Conservation (phyloP, 768 basidiomycete species). For the Albatrellus ellisii region DNA sequence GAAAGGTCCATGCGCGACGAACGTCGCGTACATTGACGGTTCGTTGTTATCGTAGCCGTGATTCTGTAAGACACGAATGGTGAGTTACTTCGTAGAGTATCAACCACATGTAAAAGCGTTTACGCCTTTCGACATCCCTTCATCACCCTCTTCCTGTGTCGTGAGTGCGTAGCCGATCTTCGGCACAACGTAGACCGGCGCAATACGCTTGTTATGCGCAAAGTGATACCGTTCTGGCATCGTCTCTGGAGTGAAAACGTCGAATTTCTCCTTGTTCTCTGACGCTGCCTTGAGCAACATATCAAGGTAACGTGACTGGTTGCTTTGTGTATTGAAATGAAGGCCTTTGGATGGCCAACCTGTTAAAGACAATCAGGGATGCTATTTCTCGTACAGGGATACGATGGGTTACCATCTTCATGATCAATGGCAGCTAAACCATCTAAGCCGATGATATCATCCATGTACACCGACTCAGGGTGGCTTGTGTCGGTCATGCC, state of each 20-base stretch:
- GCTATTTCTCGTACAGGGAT: not conserved
- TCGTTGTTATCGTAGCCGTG: constrained; percentile 85
- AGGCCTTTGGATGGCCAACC: constrained; percentile 88
- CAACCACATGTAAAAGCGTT: constrained; percentile 17
- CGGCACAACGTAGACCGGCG: constrained; percentile 79
- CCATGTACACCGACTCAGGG: constrained; percentile 62
- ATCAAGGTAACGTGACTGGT: constrained; percentile 42
- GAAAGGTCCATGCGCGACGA: constrained; percentile 88
- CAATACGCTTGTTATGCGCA: constrained; percentile 58
- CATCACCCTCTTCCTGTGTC: constrained; percentile 42
- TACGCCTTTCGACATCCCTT: constrained; percentile 65
- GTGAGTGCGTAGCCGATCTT: constrained; percentile 72
- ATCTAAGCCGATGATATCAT: constrained; percentile 62
- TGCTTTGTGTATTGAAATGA: constrained; percentile 49
- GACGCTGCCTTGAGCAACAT: constrained; percentile 38
- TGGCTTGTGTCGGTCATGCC: constrained; percentile 89
- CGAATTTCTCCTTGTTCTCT: constrained; percentile 50
- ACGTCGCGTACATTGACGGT: constrained; percentile 74
- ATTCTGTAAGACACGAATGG: constrained; percentile 31
- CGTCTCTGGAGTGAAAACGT: constrained; percentile 64
- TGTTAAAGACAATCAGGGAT: constrained; percentile 10
- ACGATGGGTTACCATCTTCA: constrained; percentile 38
- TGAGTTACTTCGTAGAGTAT: not conserved
- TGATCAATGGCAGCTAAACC: constrained; percentile 52
- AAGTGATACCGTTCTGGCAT: constrained; percentile 83